A percentile compares a stretch with the other conserved stretches of the same genome.
Conservation (phyloP, 2,329 filamentous ascomycete species). For the Apiospora phragmitis region DNA sequence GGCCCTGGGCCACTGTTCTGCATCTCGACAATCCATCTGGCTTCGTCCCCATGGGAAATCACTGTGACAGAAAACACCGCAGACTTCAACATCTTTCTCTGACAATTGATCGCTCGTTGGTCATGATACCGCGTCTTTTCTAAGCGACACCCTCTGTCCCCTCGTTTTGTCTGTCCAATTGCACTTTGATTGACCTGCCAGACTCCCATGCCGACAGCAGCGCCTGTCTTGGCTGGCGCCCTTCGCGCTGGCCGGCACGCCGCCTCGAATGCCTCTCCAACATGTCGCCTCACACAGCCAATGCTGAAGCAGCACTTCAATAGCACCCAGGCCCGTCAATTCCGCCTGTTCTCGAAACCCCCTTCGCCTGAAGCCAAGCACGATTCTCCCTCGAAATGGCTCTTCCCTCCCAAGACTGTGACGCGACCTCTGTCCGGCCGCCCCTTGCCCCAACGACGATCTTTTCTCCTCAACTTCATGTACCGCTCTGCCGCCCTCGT, state of each 20-base stretch:
- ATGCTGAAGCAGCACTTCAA: neutral
- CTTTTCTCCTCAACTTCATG: constrained; percentile 55
- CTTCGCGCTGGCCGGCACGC: constrained; percentile 7
- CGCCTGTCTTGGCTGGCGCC: constrained; percentile 2
- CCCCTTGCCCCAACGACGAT: constrained; percentile 50
- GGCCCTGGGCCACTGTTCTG: neutral
- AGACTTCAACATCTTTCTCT: neutral
- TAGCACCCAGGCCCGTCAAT: neutral
- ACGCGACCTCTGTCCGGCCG: constrained; percentile 51
- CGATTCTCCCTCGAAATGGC: constrained; percentile 15
- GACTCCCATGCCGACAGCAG: neutral
- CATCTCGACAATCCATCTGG: neutral
- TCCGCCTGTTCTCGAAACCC: neutral
- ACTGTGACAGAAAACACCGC: neutral
- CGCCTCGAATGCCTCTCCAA: neutral
- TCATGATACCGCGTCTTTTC: neutral
- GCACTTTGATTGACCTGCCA: neutral
- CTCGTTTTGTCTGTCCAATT: neutral
- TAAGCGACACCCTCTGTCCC: neutral
- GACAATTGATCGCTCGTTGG: neutral
- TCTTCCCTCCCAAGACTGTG: constrained; percentile 26
- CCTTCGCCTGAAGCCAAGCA: neutral
- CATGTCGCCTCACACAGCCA: neutral
- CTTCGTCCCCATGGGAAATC: neutral
- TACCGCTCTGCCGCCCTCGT: constrained; percentile 71